Evolutionary conservation across 2,329 filamentous ascomycete genomes (phyloP).

Genomic region (Basipetospora chlamydospora): DNA sequence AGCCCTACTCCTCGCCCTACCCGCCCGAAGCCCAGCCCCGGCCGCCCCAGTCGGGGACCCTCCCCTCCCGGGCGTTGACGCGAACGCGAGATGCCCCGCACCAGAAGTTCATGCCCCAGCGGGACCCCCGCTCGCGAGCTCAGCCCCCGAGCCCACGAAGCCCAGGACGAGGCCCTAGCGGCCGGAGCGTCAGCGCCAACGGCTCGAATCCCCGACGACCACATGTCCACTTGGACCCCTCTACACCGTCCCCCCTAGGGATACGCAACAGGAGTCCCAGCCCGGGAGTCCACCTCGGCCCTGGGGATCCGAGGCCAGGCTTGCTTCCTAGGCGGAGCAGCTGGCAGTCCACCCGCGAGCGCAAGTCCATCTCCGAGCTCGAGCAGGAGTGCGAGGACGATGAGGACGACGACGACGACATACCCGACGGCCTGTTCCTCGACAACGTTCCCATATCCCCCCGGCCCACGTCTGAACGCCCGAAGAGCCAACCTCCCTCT

Average conservation of each 20-base stretch:
- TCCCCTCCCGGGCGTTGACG: constrained; percentile 21
- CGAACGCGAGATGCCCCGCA: constrained; percentile 14
- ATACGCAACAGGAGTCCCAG: constrained; percentile 36
- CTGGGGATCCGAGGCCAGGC: constrained; percentile 25
- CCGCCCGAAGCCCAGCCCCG: constrained; percentile 16
- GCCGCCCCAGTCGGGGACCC: constrained; percentile 14
- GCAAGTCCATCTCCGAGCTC: constrained; percentile 55
- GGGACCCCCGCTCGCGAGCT: constrained; percentile 13
- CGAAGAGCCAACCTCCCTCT: constrained; percentile 37
- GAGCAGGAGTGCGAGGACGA: constrained; percentile 67
- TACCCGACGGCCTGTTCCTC: constrained; percentile 64
- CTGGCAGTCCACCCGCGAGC: constrained; percentile 53
- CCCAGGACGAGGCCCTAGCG: not conserved
- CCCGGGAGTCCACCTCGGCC: constrained; percentile 29
- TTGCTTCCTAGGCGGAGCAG: constrained; percentile 41
- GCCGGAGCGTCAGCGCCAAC: constrained; percentile 5
- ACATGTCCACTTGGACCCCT: constrained; percentile 10
- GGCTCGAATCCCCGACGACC: constrained; percentile 9
- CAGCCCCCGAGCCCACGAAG: not conserved
- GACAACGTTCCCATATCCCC: constrained; percentile 76
- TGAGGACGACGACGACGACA: constrained; percentile 54
- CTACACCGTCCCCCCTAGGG: constrained; percentile 21
- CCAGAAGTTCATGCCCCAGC: constrained; percentile 13
- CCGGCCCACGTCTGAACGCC: constrained; percentile 41
- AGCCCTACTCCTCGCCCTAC: constrained; percentile 5